phyloP scores from a whole-genome alignment of 2,329 filamentous ascomycete genomes.

The Parastagonospora avenae region DNA sequence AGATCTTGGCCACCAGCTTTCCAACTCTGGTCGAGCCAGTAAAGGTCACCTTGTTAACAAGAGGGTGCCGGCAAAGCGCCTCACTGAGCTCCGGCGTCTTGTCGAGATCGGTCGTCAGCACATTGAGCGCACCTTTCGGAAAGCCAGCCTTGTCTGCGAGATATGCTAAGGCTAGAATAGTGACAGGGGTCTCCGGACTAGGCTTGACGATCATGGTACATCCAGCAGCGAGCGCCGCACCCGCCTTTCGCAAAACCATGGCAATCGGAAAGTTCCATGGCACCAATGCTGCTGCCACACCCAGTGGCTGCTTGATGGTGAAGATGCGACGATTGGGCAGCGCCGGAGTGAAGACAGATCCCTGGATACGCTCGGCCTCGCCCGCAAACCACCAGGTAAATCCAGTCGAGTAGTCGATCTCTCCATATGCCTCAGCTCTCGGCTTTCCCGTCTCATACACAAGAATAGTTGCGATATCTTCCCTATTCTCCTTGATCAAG shows the following conservation, averaged over 20 bases:
- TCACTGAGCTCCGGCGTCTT: constrained; percentile 61
- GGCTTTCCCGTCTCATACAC: constrained; percentile 65
- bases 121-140: constrained; percentile 64
- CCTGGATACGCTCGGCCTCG: constrained; percentile 67
- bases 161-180: constrained; percentile 44
- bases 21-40: constrained; percentile 64
- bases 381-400: constrained; percentile 65
- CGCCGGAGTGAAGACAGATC: constrained; percentile 64
- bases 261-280: constrained; percentile 76
- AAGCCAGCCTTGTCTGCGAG: constrained; percentile 52
- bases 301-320: constrained; percentile 76
- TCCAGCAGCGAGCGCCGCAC: constrained; percentile 71
- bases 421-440: constrained; percentile 57
- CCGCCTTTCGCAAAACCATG: constrained; percentile 70
- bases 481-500: constrained; percentile 65
- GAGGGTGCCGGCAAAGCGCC: constrained; percentile 61
- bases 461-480: constrained; percentile 67
- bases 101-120: constrained; percentile 64
- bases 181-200: constrained; percentile 49
- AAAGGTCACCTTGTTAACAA: constrained; percentile 67
- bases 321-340: constrained; percentile 68
- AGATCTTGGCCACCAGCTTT: constrained; percentile 65
- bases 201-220: constrained; percentile 70
- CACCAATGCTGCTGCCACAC: constrained; percentile 70
- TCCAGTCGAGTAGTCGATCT: constrained; percentile 59